phyloP scores from a whole-genome alignment of 2,329 filamentous ascomycete species.

The Moelleriella libera region DNA sequence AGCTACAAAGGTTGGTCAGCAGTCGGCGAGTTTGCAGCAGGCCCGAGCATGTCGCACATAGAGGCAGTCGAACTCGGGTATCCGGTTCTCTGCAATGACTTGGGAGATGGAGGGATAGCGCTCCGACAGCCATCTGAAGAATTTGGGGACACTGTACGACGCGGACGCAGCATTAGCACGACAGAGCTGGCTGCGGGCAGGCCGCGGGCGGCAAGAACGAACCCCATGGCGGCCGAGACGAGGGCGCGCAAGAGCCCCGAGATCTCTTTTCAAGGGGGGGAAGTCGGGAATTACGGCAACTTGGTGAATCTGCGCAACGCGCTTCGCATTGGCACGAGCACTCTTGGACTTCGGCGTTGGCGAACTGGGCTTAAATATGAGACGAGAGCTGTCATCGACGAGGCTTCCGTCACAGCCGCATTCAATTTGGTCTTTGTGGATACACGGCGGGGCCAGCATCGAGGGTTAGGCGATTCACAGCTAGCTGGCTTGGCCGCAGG shows the following conservation, averaged over 20 bases:
- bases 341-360: too few relatives aligned
- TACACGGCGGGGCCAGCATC: background rate
- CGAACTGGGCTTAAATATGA: background rate
- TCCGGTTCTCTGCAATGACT: conserved; percentile 95
- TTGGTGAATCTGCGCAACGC: too few relatives aligned
- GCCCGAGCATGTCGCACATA: conserved; percentile 42
- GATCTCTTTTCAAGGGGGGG: too few relatives aligned
- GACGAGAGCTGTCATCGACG: background rate
- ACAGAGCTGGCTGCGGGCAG: background rate
- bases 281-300: too few relatives aligned
- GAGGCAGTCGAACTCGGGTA: conserved; percentile 95
- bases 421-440: too few relatives aligned
- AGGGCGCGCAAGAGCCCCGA: background rate
- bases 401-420: background rate
- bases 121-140: conserved; percentile 98
- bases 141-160: conserved; percentile 55
- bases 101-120: conserved; percentile 97
- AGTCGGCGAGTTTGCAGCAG: background rate
- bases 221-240: background rate
- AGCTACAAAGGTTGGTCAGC: conserved; percentile 32
- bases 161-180: background rate
- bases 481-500: too few relatives aligned
- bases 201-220: background rate
- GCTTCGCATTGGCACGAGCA: too few relatives aligned
- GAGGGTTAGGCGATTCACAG: too few relatives aligned